phyloP scores from a whole-genome alignment of 2,329 filamentous ascomycete species.

The Pseudocercospora fuligena region DNA sequence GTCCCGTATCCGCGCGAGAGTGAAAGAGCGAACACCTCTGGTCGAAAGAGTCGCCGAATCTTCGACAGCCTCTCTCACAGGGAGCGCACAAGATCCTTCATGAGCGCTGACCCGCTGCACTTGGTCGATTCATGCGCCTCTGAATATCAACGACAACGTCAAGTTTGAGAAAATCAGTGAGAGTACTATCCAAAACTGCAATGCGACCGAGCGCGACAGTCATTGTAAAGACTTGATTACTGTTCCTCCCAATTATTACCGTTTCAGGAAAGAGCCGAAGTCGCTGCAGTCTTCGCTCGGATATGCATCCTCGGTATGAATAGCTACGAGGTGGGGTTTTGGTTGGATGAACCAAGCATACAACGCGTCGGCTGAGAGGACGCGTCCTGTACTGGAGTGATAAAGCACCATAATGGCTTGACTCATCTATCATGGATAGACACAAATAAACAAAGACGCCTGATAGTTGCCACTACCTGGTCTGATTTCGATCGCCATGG shows the following conservation, averaged over 20 bases:
- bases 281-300: too few relatives aligned
- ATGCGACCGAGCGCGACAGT: neutral
- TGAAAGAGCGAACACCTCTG: slow-evolving; percentile 2
- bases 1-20: slow-evolving; percentile 11
- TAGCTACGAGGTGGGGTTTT: neutral
- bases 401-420: neutral
- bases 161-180: neutral
- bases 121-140: neutral
- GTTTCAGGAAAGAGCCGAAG: neutral
- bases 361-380: neutral
- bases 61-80: neutral
- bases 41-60: neutral
- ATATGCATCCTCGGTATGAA: neutral
- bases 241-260: neutral
- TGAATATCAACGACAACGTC: neutral
- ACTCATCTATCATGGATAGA: neutral
- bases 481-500: neutral
- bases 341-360: neutral
- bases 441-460: neutral
- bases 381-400: neutral
- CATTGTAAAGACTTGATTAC: neutral
- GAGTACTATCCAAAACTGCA: neutral
- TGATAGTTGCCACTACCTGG: neutral
- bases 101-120: neutral
- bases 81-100: neutral